These are phyloP conservation scores for Silene noctiflora DNA, from an alignment of 179 eudicot genomes.

Conservation along the genomic window DNA sequence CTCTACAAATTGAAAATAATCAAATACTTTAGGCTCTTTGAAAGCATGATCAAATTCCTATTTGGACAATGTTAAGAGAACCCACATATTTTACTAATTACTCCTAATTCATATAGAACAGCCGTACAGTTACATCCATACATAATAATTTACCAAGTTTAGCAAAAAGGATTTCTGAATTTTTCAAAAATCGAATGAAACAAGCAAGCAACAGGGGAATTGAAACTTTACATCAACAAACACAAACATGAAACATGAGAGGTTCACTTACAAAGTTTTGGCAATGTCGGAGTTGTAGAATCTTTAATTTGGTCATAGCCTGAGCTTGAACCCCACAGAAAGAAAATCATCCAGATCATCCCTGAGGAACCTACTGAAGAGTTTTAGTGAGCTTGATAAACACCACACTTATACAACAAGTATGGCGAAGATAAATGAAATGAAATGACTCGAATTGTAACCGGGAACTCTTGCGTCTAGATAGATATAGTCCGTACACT, in stretches of 20 bases:
- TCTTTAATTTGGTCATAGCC: conserved; percentile 13
- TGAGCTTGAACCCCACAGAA: conserved; percentile 25
- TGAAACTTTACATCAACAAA: background rate
- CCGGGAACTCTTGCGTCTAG: background rate
- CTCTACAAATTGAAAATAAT: background rate
- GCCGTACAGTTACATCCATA: background rate
- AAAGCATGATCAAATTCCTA: background rate
- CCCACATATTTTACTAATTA: background rate
- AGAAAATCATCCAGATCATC: conserved; percentile 19
- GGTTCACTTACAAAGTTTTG: conserved; percentile 3
- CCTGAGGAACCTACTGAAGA: conserved; percentile 17
- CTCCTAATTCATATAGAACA: background rate
- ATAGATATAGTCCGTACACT: background rate
- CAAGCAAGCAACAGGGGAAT: background rate
- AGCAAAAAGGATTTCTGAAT: background rate
- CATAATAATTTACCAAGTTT: background rate
- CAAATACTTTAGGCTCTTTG: background rate
- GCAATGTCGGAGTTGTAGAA: conserved; percentile 4
- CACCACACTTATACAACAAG: background rate
- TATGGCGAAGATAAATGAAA: background rate
- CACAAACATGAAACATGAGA: background rate
- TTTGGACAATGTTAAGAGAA: background rate
- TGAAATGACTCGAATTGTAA: background rate
- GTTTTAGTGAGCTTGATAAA: background rate
- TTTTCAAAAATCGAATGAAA: background rate